Conservation (phyloP, 2,329 filamentous ascomycete genomes). For the Alternaria infectoria region DNA sequence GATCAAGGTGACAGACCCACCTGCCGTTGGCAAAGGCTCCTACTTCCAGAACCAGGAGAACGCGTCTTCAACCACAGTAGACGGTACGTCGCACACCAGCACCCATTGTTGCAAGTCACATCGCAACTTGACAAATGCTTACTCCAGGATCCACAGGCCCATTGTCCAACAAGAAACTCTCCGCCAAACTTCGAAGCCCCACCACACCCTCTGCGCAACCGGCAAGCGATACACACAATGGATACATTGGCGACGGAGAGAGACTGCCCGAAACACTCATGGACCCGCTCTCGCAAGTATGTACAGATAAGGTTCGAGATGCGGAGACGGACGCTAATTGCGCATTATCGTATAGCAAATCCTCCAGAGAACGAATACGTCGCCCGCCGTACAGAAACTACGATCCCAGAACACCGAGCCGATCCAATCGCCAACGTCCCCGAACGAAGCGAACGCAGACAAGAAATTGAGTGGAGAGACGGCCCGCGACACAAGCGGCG, state of each 20-base stretch:
- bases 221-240: conserved; percentile 29
- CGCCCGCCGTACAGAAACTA: conserved; percentile 63
- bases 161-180: conserved; percentile 35
- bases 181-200: conserved; percentile 35
- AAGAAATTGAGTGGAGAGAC: conserved; percentile 38
- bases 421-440: conserved; percentile 32
- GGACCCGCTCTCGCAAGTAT: conserved; percentile 72
- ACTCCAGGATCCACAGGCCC: conserved; percentile 25
- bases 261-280: conserved; percentile 55
- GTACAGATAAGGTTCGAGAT: conserved; percentile 31
- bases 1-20: conserved; percentile 54
- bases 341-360: conserved; percentile 54
- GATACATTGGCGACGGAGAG: conserved; percentile 19
- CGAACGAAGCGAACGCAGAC: conserved; percentile 60
- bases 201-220: conserved; percentile 22
- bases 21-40: conserved; percentile 39
- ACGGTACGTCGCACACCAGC: conserved; percentile 28
- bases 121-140: conserved; percentile 15
- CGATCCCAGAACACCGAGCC: conserved; percentile 55
- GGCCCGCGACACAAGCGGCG: conserved; percentile 27
- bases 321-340: conserved; percentile 17
- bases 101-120: neutral
- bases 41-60: conserved; percentile 35
- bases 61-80: conserved; percentile 27
- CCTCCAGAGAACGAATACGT: conserved; percentile 70